phyloP scores from a whole-genome alignment of 306 rosid species.

The Vachellia pachyceras region DNA sequence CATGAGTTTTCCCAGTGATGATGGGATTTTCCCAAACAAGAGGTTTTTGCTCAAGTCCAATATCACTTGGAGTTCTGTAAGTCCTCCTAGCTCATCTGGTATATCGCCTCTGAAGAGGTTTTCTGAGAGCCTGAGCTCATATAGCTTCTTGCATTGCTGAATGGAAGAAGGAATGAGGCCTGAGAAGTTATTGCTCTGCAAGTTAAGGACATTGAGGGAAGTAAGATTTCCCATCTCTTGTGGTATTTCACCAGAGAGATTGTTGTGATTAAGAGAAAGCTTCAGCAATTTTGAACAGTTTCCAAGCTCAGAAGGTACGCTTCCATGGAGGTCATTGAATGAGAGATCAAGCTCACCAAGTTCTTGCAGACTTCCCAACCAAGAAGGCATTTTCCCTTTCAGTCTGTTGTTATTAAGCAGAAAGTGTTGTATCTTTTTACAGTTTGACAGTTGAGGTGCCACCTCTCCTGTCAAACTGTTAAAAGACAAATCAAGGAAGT shows the following conservation, averaged over 20 bases:
- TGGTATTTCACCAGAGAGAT: conserved; percentile 78
- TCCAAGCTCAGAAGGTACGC: conserved; percentile 72
- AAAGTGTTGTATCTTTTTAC: conserved; percentile 69
- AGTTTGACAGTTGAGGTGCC: conserved; percentile 62
- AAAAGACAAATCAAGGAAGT: conserved; percentile 82
- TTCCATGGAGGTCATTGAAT: conserved; percentile 69
- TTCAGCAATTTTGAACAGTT: conserved; percentile 79
- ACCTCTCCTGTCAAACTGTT: conserved; percentile 71
- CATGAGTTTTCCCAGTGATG: conserved; percentile 73
- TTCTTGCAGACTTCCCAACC: conserved; percentile 70
- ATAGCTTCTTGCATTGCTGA: conserved; percentile 70
- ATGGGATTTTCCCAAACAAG: conserved; percentile 73
- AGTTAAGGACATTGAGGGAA: conserved; percentile 76
- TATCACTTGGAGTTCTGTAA: conserved; percentile 81
- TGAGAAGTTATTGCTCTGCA: conserved; percentile 69
- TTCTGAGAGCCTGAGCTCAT: conserved; percentile 84
- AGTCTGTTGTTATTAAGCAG: conserved; percentile 67
- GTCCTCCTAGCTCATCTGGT: conserved; percentile 72
- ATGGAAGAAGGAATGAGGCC: conserved; percentile 77
- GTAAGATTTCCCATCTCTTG: conserved; percentile 81
- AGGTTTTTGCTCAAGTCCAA: conserved; percentile 75
- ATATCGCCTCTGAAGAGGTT: conserved; percentile 64
- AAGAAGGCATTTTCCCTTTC: conserved; percentile 61
- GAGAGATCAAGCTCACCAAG: conserved; percentile 94
- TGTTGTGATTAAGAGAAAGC: conserved; percentile 78